Base-by-base conservation (phyloP, 768 basidiomycete species). In the Tylopilus subfusipes region DNA sequence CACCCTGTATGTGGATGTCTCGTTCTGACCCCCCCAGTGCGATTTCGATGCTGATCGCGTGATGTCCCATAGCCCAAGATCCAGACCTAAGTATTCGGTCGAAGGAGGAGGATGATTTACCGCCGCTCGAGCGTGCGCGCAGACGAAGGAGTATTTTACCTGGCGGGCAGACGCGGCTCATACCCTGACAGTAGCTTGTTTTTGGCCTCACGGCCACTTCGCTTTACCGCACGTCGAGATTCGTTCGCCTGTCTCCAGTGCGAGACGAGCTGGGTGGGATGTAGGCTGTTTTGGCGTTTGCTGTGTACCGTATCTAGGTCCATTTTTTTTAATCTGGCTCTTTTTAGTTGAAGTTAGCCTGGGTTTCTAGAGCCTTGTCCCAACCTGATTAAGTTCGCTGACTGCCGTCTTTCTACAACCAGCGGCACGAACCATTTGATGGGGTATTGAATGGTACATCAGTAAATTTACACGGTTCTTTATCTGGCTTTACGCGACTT, bases 81-180 rank as follows among this genome's bases (percentile, higher is more conserved):
- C 59, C 52, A 7, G 71, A 68, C 40, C 9, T 42, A 2, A 70
- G 70, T 40, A 55, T 57, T 18, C 54, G 55, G 22, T 52, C 63
- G 42, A 58, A 58, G 77, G 81, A 79, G 4, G 81, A 81, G 33
- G 83, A 85, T 30, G 77, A 80, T 53, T 61, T 90, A 25, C 77
- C 87, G 5, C 88, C 88, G 1, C 71, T 90, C 33, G 88, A 90
- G 68, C 78, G 80, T 59, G 88, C 86, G 31, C 75, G 83, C 53
- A 77, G 83, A 48, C 79, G 78, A 56, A 56, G 73, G 58, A 77
- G 72, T 48, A 60, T 68, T 19, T 60, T 77, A 9, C 61, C 69
- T 2, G 62, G 71, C 21, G 70, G 68, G 48, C 68, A 70, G 51
- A 64, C 58, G 25, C 62, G 64, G 14, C 66, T 70, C 13, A 6